A percentile compares a stretch with the other conserved stretches of the same genome.
Conservation (phyloP, 371 early-diverging fungal genomes). For the Zychaea mexicana region DNA sequence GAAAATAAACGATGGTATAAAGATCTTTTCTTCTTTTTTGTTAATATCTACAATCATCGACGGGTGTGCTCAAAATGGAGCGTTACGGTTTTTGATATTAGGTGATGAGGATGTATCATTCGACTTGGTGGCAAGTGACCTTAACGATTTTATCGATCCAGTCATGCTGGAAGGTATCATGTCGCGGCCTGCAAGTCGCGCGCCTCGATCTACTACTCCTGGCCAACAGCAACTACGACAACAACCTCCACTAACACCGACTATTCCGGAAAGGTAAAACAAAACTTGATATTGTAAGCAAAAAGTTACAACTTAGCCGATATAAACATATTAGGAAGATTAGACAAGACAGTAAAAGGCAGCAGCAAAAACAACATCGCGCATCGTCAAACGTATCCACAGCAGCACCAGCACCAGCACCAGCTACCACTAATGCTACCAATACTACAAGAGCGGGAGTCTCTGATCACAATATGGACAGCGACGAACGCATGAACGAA, state of each 20-base stretch:
- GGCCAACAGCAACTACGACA: no score
- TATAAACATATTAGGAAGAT: no score
- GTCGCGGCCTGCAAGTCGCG: slow-evolving; percentile 23
- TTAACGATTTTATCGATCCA: slow-evolving; percentile 22
- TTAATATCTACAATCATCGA: background rate
- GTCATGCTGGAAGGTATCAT: slow-evolving; percentile 14
- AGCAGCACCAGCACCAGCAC: background rate
- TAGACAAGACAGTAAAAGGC: background rate
- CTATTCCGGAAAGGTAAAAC: background rate
- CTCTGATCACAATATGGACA: background rate
- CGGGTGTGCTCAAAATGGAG: no score
- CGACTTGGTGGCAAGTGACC: slow-evolving; percentile 18
- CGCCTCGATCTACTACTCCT: slow-evolving; percentile 8
- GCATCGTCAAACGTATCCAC: background rate
- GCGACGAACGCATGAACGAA: slow-evolving; percentile 9
- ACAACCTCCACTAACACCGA: background rate
- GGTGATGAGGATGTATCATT: slow-evolving; percentile 20
- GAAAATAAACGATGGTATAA: slow-evolving; percentile 20
- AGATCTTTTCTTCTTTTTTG: background rate
- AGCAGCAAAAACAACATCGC: background rate
- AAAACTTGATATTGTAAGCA: no score
- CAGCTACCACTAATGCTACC: background rate
- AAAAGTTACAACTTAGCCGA: no score
- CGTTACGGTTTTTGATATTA: no score
- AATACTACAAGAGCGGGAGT: background rate